A percentile compares a stretch with the other conserved stretches of the same genome.
phyloP scores from a whole-genome alignment of 2,329 filamentous ascomycete genomes.

The Aspergillus terreus region DNA sequence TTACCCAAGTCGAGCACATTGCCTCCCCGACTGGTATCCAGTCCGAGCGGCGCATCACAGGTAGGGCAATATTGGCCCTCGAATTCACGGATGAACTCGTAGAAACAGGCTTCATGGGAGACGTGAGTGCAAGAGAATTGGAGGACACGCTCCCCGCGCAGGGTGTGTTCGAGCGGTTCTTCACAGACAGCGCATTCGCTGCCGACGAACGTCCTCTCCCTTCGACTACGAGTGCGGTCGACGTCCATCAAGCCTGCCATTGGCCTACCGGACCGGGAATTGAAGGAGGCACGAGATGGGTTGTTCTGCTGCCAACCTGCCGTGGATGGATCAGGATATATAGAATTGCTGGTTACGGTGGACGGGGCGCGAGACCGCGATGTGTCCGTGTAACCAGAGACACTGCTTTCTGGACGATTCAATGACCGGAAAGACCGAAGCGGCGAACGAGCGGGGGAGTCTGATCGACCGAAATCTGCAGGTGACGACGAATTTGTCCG shows the following conservation, averaged over 20 bases:
- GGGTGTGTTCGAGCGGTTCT: slow-evolving; percentile 90
- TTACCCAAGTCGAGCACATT: slow-evolving; percentile 89
- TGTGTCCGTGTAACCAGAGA: slow-evolving; percentile 25
- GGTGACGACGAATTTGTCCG: slow-evolving; percentile 12
- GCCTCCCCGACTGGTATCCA: slow-evolving; percentile 88
- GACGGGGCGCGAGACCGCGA: slow-evolving; percentile 25
- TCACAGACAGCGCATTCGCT: slow-evolving; percentile 95
- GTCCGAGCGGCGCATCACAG: slow-evolving; percentile 83
- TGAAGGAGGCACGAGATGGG: slow-evolving; percentile 33
- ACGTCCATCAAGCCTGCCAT: slow-evolving; percentile 68
- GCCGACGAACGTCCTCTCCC: slow-evolving; percentile 92
- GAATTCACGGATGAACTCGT: slow-evolving; percentile 94
- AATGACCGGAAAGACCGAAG: slow-evolving; percentile 30
- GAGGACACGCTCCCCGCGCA: slow-evolving; percentile 87
- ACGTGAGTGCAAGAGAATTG: slow-evolving; percentile 98
- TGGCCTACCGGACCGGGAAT: slow-evolving; percentile 35
- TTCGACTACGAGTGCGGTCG: slow-evolving; percentile 72
- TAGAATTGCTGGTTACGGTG: slow-evolving; percentile 16
- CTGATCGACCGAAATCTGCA: slow-evolving; percentile 28
- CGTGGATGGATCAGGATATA: slow-evolving; percentile 17
- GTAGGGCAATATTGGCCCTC: slow-evolving; percentile 92
- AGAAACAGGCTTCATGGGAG: slow-evolving; percentile 96
- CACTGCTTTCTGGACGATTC: slow-evolving; percentile 25
- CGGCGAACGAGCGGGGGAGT: slow-evolving; percentile 31
- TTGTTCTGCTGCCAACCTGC: slow-evolving; percentile 20